Evolutionary conservation across 352 stramenopile species (phyloP).

Genomic region (Globisporangium spinosum): DNA sequence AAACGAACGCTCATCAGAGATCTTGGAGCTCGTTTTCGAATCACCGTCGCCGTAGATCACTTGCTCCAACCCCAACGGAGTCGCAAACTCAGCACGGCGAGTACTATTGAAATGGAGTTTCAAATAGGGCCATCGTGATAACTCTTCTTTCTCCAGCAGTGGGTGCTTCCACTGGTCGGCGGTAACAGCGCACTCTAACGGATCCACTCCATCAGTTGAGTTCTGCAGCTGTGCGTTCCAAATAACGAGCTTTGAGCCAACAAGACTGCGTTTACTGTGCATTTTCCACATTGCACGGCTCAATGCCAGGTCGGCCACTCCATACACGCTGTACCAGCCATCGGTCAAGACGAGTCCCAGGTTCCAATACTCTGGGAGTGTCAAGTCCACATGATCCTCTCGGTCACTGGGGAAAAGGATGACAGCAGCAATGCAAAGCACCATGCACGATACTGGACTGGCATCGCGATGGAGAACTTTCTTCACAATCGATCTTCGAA

Average conservation of each 20-base stretch:
- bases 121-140: constrained; percentile 52
- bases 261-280: constrained; percentile 30
- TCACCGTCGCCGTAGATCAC: constrained; percentile 6
- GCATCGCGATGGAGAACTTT: constrained; percentile 66
- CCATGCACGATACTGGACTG: constrained; percentile 59
- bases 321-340: constrained; percentile 70
- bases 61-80: constrained; percentile 45
- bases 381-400: constrained; percentile 30
- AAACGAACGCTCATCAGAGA: constrained; percentile 6
- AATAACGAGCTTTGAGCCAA: constrained; percentile 59
- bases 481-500: constrained; percentile 56
- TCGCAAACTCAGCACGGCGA: constrained; percentile 37
- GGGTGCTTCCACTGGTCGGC: constrained; percentile 41
- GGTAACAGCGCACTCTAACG: constrained; percentile 55
- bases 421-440: constrained; percentile 57
- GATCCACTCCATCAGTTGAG: constrained; percentile 57
- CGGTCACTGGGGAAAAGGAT: constrained; percentile 32
- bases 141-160: constrained; percentile 47
- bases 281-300: constrained; percentile 44
- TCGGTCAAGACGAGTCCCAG: constrained; percentile 64
- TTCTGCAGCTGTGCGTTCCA: constrained; percentile 72
- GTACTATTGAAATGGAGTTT: constrained; percentile 70
- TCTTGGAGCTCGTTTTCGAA: neutral
- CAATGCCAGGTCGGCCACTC: constrained; percentile 43
- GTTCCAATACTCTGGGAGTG: constrained; percentile 50